Percentiles rank a stretch among this genome's conserved stretches.
Evolutionary conservation across 495 filamentous ascomycete species (phyloP).

Genomic region (Penicillium maclennaniae): DNA sequence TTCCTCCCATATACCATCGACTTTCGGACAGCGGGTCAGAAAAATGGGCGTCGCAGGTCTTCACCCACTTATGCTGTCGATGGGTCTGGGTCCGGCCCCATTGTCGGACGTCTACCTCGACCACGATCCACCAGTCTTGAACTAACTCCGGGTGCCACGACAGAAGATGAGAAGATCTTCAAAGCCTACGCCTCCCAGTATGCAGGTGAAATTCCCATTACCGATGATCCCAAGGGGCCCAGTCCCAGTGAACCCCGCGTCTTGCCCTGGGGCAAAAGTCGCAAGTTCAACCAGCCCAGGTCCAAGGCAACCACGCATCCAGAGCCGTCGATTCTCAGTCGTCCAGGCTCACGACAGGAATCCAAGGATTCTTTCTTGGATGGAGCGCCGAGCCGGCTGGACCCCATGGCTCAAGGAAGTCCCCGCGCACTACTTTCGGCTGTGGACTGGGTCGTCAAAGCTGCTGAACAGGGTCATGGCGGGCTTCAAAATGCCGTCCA

Average conservation of each 20-base stretch:
- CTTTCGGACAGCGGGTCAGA: slow-evolving; percentile 24
- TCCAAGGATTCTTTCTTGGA: slow-evolving; percentile 6
- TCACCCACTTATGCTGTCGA: slow-evolving; percentile 26
- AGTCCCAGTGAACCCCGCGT: slow-evolving; percentile 59
- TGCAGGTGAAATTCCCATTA: slow-evolving; percentile 23
- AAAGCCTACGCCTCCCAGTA: slow-evolving; percentile 39
- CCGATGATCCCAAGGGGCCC: slow-evolving; percentile 29
- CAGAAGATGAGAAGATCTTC: slow-evolving; percentile 57
- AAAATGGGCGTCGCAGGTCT: slow-evolving; percentile 18
- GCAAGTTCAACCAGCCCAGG: slow-evolving; percentile 65
- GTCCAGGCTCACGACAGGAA: slow-evolving; percentile 37
- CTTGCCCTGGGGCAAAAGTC: slow-evolving; percentile 61
- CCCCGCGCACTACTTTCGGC: slow-evolving; percentile 57
- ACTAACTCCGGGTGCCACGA: slow-evolving; percentile 57
- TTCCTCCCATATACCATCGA: slow-evolving; percentile 42
- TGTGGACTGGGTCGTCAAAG: slow-evolving; percentile 70
- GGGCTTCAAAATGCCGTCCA: slow-evolving; percentile 78
- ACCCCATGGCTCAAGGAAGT: slow-evolving; percentile 16
- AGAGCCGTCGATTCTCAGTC: slow-evolving; percentile 61
- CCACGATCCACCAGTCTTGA: slow-evolving; percentile 31
- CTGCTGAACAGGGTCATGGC: slow-evolving; percentile 81
- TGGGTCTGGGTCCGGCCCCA: slow-evolving; percentile 40
- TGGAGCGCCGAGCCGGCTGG: slow-evolving; percentile 2
- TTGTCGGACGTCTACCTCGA: slow-evolving; percentile 27
- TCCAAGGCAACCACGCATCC: slow-evolving; percentile 64